These are phyloP conservation scores for Ceratocystis papillata DNA, from an alignment of 2,329 filamentous ascomycete genomes.

Conservation along the genomic window DNA sequence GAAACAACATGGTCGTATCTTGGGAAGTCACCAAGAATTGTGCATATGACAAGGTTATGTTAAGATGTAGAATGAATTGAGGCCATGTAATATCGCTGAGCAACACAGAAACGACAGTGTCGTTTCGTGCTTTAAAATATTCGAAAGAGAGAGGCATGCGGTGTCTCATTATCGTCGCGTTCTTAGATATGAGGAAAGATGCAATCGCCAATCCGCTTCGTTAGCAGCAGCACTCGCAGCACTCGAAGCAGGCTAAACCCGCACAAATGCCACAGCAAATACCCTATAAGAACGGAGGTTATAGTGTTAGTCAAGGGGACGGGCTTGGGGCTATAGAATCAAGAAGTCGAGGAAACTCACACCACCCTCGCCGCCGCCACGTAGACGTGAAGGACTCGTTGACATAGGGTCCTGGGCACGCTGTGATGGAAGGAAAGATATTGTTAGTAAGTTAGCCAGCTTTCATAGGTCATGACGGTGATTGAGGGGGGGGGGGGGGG, in stretches of 20 bases:
- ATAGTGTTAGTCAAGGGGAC: not conserved
- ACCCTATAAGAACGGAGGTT: constrained; percentile 27
- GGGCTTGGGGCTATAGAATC: not conserved
- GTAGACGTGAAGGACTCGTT: constrained; percentile 12
- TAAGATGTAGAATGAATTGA: not conserved
- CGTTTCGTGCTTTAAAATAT: no score
- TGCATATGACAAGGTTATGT: not conserved
- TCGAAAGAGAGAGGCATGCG: no score
- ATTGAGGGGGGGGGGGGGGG: no score
- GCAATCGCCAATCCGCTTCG: not conserved
- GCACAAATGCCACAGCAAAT: constrained; percentile 36
- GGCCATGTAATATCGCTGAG: no score
- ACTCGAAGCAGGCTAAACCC: constrained; percentile 35
- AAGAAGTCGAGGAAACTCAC: constrained; percentile 10
- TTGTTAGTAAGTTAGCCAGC: not conserved
- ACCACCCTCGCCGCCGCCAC: constrained; percentile 18
- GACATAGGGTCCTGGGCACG: constrained; percentile 11
- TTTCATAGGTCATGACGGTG: not conserved
- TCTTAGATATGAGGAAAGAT: not conserved
- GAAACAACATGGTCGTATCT: not conserved
- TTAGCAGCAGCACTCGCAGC: constrained; percentile 28
- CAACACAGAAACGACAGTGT: no score
- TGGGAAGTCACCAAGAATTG: not conserved
- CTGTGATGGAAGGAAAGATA: not conserved
- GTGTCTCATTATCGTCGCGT: no score